A percentile compares a stretch with the other conserved stretches of the same genome.
Evolutionary conservation across 2,329 filamentous ascomycete genomes (phyloP).

Genomic region (Diaporthe sp.): DNA sequence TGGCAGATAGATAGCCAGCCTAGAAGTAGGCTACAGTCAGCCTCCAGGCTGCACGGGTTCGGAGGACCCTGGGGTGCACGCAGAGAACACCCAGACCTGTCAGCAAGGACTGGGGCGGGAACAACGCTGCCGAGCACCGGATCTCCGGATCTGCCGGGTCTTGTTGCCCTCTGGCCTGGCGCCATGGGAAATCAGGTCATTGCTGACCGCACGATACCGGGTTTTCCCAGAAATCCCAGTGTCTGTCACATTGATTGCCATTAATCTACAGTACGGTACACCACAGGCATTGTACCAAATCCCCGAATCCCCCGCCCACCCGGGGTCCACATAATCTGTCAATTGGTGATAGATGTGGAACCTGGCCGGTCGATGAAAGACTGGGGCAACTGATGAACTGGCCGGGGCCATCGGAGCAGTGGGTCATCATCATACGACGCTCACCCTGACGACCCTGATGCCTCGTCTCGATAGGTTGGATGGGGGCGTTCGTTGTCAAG

Average conservation of each 20-base stretch:
- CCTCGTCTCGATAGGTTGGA: neutral
- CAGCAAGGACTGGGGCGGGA: conserved; percentile 8
- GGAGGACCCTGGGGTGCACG: conserved; percentile 18
- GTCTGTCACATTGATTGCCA: conserved; percentile 4
- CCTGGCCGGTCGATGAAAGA: neutral
- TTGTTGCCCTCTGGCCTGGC: neutral
- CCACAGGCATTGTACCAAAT: neutral
- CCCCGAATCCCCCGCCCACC: neutral
- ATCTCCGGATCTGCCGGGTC: conserved; percentile 32
- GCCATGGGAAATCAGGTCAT: conserved; percentile 34
- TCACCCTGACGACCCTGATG: neutral
- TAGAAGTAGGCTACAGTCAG: neutral
- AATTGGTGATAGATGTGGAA: neutral
- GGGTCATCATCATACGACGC: conserved; percentile 14
- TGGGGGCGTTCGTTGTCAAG: neutral
- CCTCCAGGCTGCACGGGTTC: neutral
- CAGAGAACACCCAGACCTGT: neutral
- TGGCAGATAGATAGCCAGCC: neutral
- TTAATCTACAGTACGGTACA: neutral
- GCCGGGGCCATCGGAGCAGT: neutral
- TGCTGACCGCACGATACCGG: conserved; percentile 19
- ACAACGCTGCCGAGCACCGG: neutral
- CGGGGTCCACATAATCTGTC: conserved; percentile 33
- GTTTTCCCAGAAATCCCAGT: neutral
- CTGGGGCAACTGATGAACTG: neutral